These are phyloP conservation scores for Rhizoctonia solani DNA, from an alignment of 1,284 basidiomycete genomes.

Conservation along the genomic window DNA sequence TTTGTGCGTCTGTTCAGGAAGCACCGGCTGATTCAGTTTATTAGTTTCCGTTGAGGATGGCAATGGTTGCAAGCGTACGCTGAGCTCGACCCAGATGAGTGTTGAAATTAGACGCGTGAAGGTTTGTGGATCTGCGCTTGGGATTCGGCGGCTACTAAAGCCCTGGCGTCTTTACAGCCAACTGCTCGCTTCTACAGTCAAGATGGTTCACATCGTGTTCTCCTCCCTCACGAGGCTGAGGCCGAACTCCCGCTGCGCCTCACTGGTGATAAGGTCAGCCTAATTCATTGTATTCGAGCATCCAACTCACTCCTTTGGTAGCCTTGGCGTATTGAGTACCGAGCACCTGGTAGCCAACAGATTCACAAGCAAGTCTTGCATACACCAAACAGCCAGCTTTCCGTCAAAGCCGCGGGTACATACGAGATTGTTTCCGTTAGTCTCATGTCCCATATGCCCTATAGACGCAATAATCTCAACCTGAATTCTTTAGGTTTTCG, in stretches of 20 bases:
- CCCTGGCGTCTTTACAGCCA: slow-evolving; percentile 57
- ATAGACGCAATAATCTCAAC: background rate
- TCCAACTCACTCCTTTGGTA: slow-evolving; percentile 45
- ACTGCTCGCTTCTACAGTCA: slow-evolving; percentile 84
- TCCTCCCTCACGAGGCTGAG: slow-evolving; percentile 76
- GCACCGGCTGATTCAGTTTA: slow-evolving; percentile 5
- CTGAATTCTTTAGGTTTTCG: slow-evolving; percentile 60
- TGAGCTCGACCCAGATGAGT: slow-evolving; percentile 79
- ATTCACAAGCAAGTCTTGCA: slow-evolving; percentile 55
- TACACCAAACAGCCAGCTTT: slow-evolving; percentile 72
- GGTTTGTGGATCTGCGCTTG: slow-evolving; percentile 51
- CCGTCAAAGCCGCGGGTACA: slow-evolving; percentile 68
- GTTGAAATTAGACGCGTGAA: slow-evolving; percentile 87
- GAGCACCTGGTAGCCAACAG: slow-evolving; percentile 55
- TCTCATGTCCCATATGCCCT: background rate
- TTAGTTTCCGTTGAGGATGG: slow-evolving; percentile 85
- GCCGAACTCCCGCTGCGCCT: slow-evolving; percentile 78
- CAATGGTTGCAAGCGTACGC: slow-evolving; percentile 80
- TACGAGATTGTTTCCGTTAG: slow-evolving; percentile 77
- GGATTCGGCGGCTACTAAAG: background rate
- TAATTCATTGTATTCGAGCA: slow-evolving; percentile 14
- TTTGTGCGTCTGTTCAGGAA: slow-evolving; percentile 3
- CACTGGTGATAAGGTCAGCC: slow-evolving; percentile 81
- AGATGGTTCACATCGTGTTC: slow-evolving; percentile 57
- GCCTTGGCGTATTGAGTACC: slow-evolving; percentile 87